phyloP scores from a whole-genome alignment of 805 yeast species.

The Ogataea pignaliae region DNA sequence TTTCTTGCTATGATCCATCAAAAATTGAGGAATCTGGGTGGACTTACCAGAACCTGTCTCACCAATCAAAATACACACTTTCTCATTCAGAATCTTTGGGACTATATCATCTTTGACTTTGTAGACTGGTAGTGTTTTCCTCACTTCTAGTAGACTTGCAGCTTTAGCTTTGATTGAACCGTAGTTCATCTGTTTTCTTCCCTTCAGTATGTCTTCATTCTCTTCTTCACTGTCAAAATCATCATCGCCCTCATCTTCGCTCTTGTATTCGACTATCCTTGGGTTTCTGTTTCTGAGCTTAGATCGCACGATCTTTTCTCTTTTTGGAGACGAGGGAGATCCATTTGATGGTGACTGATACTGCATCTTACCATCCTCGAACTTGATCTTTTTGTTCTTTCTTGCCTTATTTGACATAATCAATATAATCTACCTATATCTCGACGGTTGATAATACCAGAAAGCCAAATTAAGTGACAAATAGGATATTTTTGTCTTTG shows the following conservation, averaged over 20 bases:
- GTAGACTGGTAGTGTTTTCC: slow-evolving; percentile 71
- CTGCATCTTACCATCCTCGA: slow-evolving; percentile 10
- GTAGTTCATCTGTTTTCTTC: slow-evolving; percentile 12
- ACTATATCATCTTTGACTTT: slow-evolving; percentile 63
- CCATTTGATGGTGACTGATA: background rate
- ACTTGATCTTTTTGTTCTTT: slow-evolving; percentile 26
- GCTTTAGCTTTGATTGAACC: slow-evolving; percentile 36
- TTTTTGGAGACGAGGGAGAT: background rate
- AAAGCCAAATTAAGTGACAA: background rate
- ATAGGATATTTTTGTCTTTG: background rate
- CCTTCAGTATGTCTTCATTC: slow-evolving; percentile 16
- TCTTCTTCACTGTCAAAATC: slow-evolving; percentile 19
- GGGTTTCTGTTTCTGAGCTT: background rate
- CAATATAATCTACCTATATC: background rate
- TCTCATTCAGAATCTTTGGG: slow-evolving; percentile 47
- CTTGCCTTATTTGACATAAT: slow-evolving; percentile 6
- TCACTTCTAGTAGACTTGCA: slow-evolving; percentile 39
- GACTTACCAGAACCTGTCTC: slow-evolving; percentile 99
- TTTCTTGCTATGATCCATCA: slow-evolving; percentile 51
- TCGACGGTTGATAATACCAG: background rate
- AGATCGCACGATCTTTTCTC: background rate
- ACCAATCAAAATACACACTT: slow-evolving; percentile 81
- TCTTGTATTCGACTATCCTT: slow-evolving; percentile 3
- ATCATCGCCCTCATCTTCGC: slow-evolving; percentile 13
- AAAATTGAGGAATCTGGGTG: slow-evolving; percentile 91